Conservation (phyloP, 257 asterid genomes). For the Echites panduratus region DNA sequence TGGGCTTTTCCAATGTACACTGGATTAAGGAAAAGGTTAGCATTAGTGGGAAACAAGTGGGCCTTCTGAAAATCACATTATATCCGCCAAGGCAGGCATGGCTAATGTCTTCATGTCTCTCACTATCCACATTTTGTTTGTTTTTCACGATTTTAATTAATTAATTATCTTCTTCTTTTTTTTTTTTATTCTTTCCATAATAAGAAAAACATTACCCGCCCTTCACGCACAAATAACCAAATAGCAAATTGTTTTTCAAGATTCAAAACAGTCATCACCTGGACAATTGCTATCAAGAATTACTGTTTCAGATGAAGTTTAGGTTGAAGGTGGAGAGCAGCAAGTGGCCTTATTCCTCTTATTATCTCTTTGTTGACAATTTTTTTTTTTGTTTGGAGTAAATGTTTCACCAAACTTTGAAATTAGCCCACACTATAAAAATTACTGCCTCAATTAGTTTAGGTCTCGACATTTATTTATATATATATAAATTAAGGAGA, state of each 20-base stretch:
- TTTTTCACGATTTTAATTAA: not conserved
- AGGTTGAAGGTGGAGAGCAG: not conserved
- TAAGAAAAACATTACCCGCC: not conserved
- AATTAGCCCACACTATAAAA: not conserved
- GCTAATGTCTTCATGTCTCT: not conserved
- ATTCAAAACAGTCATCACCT: too few relatives aligned
- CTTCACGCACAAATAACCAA: not conserved
- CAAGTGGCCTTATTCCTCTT: not conserved
- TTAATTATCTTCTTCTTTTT: not conserved
- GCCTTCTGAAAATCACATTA: conserved; percentile 24
- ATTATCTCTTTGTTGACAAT: not conserved
- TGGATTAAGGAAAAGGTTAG: not conserved
- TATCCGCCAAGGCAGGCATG: conserved; percentile 15
- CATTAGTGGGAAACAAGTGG: conserved; percentile 35
- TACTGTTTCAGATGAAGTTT: not conserved
- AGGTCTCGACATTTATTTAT: too few relatives aligned
- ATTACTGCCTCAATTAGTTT: not conserved
- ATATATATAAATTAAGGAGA: too few relatives aligned
- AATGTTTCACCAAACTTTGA: not conserved
- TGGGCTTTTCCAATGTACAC: conserved; percentile 24
- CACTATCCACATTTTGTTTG: not conserved
- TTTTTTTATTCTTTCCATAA: too few relatives aligned
- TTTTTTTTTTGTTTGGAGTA: not conserved
- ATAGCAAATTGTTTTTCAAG: not conserved
- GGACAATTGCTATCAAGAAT: not conserved